Base-by-base conservation (phyloP, 345 rosid species). In the Clausena lansium region DNA sequence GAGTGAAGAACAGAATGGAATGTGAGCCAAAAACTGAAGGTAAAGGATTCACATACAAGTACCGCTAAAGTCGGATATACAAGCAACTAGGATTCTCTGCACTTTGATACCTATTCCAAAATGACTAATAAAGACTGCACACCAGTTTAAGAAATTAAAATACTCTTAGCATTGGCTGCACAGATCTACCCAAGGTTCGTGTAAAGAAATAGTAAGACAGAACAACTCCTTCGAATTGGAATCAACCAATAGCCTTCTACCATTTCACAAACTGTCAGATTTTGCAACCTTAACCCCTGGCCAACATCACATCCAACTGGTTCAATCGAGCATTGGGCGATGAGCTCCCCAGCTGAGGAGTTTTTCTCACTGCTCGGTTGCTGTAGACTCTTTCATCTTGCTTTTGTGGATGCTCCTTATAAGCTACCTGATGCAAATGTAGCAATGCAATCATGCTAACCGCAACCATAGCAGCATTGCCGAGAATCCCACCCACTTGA, bases 381-480 rank as follows among this genome's bases (percentile, higher is more conserved):
- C 78, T 78, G 77, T 77, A 86, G 65, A 78, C 62, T 67, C 77
- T 62, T 76, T 85, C 84, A 28, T 79, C 88, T 64, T 78, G 89
- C 84, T 78, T 86, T 9, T 76, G 81, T 10, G 77, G 73, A 63
- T 77, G 85, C 47, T 87, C 90, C 68, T 73, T 85, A 58, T 75
- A 68, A 64, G 90, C 82, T 32, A 82, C 81, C 75, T 86, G 92
- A 69, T 88, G 95, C 78, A 91, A 84, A 82, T 89, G 95, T 78
- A 94, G 77, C 89, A 94, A 78, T 14, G 97, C 89, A 54, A 92
- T 77, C 98, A 94, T 86, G 74, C 97, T 91, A 41, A 96, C 74
- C 0, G 97, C 88, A 71, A 96, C 88, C 60, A 94, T 69, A 74
- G 98, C 97, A 71, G 95, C 91, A 82, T 90, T 94, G 45, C 97